phyloP scores from a whole-genome alignment of 371 early-diverging fungal genomes.

The Apophysomyces sp. region DNA sequence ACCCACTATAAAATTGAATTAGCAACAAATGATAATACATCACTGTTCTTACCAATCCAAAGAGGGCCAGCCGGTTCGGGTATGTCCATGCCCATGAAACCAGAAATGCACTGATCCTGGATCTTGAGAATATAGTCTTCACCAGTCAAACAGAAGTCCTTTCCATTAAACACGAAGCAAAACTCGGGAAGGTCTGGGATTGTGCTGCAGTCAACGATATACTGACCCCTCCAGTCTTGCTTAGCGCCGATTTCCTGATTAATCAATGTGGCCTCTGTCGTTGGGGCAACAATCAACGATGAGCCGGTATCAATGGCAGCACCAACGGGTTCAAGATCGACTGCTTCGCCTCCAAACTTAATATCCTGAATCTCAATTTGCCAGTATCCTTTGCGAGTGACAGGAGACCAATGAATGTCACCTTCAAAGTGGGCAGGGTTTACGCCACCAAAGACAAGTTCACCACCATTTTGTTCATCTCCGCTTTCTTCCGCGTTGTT shows the following conservation, averaged over 20 bases:
- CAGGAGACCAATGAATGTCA: constrained; percentile 75
- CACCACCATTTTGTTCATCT: constrained; percentile 66
- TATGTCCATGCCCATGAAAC: constrained; percentile 91
- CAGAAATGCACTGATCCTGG: constrained; percentile 82
- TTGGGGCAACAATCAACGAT: constrained; percentile 77
- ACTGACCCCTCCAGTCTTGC: constrained; percentile 90
- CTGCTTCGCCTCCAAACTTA: constrained; percentile 65
- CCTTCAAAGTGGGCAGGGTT: constrained; percentile 74
- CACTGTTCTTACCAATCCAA: constrained; percentile 63
- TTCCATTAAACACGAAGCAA: constrained; percentile 72
- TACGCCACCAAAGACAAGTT: constrained; percentile 81
- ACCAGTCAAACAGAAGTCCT: constrained; percentile 47
- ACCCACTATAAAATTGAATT: constrained; percentile 61
- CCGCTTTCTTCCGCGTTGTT: constrained; percentile 46
- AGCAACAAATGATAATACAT: background rate
- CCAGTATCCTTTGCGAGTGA: constrained; percentile 93
- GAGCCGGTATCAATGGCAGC: constrained; percentile 87
- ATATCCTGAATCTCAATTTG: constrained; percentile 81
- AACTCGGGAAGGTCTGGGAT: constrained; percentile 75
- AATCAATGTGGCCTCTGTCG: constrained; percentile 75
- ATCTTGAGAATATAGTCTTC: constrained; percentile 84
- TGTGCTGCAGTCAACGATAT: constrained; percentile 72
- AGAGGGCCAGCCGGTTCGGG: constrained; percentile 69
- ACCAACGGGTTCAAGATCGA: constrained; percentile 58
- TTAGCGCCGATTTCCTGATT: constrained; percentile 86